phyloP scores from a whole-genome alignment of 2,329 filamentous ascomycete species.

The Plectosphaerella plurivora region DNA sequence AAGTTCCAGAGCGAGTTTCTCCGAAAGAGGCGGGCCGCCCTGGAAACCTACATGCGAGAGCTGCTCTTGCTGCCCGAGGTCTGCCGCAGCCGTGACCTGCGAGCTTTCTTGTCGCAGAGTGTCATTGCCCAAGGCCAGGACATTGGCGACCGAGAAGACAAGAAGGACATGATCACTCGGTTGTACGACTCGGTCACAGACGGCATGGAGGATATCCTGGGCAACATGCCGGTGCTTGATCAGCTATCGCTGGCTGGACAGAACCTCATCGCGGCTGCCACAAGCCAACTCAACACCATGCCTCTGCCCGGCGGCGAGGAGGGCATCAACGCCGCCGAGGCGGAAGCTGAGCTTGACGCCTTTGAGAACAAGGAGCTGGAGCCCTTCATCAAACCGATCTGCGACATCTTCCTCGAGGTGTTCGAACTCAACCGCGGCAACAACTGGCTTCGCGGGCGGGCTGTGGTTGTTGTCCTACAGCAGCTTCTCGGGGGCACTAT shows the following conservation, averaged over 20 bases:
- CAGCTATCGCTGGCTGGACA: slow-evolving; percentile 91
- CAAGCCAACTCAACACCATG: slow-evolving; percentile 56
- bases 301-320: slow-evolving; percentile 50
- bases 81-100: slow-evolving; percentile 86
- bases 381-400: slow-evolving; percentile 97
- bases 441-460: slow-evolving; percentile 93
- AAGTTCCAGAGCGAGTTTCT: slow-evolving; percentile 96
- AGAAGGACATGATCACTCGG: slow-evolving; percentile 85
- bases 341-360: slow-evolving; percentile 87
- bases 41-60: slow-evolving; percentile 81
- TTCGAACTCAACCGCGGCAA: slow-evolving; percentile 94
- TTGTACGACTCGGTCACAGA: slow-evolving; percentile 97
- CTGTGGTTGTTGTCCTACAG: slow-evolving; percentile 93
- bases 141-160: slow-evolving; percentile 55
- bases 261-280: slow-evolving; percentile 77
- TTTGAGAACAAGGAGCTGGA: slow-evolving; percentile 88
- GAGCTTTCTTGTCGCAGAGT: slow-evolving; percentile 87
- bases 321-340: slow-evolving; percentile 59
- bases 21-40: slow-evolving; percentile 75
- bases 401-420: slow-evolving; percentile 91
- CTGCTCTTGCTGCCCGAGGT: slow-evolving; percentile 86
- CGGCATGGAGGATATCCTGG: slow-evolving; percentile 96
- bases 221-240: slow-evolving; percentile 92
- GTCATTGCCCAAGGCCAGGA: slow-evolving; percentile 64
- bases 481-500: slow-evolving; percentile 94